Evolutionary conservation across 371 early-diverging fungal species (phyloP), one percentile per base, ranked within the genome.

Genomic region (Dichotomocladium elegans): DNA sequence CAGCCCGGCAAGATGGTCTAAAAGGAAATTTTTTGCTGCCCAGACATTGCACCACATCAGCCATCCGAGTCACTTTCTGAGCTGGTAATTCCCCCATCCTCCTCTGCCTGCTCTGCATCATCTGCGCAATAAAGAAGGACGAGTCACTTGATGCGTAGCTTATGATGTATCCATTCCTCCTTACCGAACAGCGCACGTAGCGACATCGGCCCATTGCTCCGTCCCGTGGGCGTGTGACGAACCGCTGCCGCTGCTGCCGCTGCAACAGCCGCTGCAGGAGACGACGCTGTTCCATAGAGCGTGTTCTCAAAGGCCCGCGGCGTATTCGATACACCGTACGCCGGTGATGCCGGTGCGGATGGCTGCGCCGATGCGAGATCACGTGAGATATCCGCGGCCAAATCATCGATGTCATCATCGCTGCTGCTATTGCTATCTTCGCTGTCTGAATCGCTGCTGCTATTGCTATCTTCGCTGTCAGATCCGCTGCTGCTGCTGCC

Each of bases 391-490:
- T 58, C 28, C 24, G 46, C 53, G 2, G 42, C 48, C 10, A 58
- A 43, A 12, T 31, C 41, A 43, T 52, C 53, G 41, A 58, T 53
- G 33, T 55, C 56, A 26, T 58, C 59, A 29, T 58, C 59, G 27
- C 47, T 46, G 31, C 53, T 53, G 17, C 42, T 37, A 37, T 37
- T 21, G 17, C 17, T 17, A 17, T 34, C 35, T 19, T 30, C 31
- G n/a, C 49, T 48, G 1, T 33, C 49, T 10, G 49, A 48, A 15
- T 31, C 57, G 30, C 44, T 43, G 19, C 51, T 45, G 26, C 42
- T 42, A 30, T 46, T 51, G 19, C 37, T 37, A n/a, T 27, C 27
- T 28, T 44, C 45, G 21, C 45, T 44, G 10, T 44, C 49, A 5
- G 49, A 48, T 35, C 49, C 59, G 35, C 47, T 47, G 22, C 53